Percentiles rank a stretch among this genome's conserved stretches.
phyloP scores from a whole-genome alignment of 805 yeast genomes.

The Candida broadrunensis region DNA sequence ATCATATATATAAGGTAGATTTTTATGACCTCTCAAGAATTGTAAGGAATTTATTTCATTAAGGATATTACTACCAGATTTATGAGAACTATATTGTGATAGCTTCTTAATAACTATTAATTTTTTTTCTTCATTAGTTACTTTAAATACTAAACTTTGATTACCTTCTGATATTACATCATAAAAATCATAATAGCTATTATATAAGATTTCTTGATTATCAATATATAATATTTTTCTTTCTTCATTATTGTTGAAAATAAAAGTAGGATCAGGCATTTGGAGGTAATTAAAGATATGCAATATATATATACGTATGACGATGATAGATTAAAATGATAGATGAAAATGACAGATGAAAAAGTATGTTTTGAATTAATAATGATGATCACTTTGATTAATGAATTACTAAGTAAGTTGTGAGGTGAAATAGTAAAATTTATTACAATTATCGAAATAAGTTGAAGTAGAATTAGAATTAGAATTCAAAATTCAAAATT shows the following conservation, averaged over 20 bases:
- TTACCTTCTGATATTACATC: neutral
- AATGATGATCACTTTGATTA: too few species aligned
- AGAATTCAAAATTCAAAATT: too few species aligned
- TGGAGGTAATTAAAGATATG: too few species aligned
- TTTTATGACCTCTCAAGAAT: slow-evolving; percentile 93
- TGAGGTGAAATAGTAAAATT: too few species aligned
- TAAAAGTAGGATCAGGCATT: too few species aligned
- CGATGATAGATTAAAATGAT: too few species aligned
- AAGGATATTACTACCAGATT: neutral
- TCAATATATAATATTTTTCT: neutral
- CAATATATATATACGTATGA: too few species aligned
- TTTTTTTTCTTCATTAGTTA: neutral
- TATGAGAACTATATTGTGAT: neutral
- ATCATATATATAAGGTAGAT: slow-evolving; percentile 89
- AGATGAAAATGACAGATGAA: too few species aligned
- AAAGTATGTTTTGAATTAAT: too few species aligned
- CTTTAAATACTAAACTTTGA: neutral
- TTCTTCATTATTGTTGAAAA: neutral
- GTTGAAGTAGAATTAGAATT: too few species aligned
- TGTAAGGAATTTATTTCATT: slow-evolving; percentile 76
- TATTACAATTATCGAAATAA: too few species aligned
- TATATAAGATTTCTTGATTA: neutral
- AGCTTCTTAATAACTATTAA: neutral
- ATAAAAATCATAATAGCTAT: neutral
- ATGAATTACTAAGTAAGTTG: too few species aligned